Evolutionary conservation across 1,284 basidiomycete genomes (phyloP).

Genomic region (Tilletiopsis washingtonensis): DNA sequence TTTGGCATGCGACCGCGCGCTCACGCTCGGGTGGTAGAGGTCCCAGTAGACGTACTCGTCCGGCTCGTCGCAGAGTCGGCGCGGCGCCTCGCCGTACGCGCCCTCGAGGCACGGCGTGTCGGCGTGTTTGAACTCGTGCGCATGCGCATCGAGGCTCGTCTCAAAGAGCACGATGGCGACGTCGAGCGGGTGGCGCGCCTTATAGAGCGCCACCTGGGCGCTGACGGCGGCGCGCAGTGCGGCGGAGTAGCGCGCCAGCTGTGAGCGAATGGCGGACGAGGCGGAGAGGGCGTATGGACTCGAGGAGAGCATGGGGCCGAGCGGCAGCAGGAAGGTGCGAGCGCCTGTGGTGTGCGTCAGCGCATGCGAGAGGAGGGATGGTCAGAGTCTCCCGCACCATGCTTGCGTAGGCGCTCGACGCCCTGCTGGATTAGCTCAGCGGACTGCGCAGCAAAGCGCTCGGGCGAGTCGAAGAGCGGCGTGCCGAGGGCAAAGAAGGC

Average conservation of each 20-base stretch:
- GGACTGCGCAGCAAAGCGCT: neutral
- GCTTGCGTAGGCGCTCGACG: neutral
- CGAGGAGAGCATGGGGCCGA: neutral
- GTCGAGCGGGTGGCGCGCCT: no score
- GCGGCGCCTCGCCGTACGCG: slow-evolving; percentile 2
- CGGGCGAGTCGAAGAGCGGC: neutral
- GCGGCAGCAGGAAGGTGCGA: neutral
- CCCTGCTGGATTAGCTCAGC: neutral
- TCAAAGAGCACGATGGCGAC: neutral
- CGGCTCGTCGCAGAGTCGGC: slow-evolving; percentile 10
- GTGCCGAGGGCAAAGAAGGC: slow-evolving; percentile 5
- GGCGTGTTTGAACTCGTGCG: neutral
- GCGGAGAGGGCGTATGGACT: neutral
- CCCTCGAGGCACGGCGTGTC: slow-evolving; percentile 13
- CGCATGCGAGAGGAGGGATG: slow-evolving; percentile 4
- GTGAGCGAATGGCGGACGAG: neutral
- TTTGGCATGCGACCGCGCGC: no score
- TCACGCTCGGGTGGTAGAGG: slow-evolving; percentile 17
- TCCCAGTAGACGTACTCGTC: slow-evolving; percentile 18
- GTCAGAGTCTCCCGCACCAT: slow-evolving; percentile 4
- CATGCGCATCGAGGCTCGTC: neutral
- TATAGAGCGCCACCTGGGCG: no score
- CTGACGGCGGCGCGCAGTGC: neutral
- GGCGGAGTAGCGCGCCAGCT: no score
- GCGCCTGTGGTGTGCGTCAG: neutral